Evolutionary conservation across 176 grass and related monocot species (phyloP), one percentile per base, ranked within the genome.

Genomic region (Pontederia crassipes): DNA sequence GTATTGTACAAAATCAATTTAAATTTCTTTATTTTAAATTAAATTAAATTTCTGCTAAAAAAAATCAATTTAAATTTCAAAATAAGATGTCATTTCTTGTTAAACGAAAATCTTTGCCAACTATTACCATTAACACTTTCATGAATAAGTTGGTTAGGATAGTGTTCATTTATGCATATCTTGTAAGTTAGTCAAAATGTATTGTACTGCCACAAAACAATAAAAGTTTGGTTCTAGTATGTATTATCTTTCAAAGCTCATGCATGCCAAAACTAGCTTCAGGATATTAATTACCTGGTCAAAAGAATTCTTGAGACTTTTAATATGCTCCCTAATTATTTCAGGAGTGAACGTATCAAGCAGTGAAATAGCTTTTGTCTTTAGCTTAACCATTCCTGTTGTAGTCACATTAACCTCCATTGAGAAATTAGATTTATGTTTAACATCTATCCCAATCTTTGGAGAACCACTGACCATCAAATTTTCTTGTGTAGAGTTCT

Each of bases 261-360:
- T 59, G 40, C 57, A 58, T 69, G 69, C 16, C 45, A 14, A 47
- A 45, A 16, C n/a, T 45, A 66, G 26, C 26, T 29, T 32, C 20
- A 57, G 29, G 68, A 56, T 28, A 59, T 55, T 74, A 24, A 62
- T 71, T 55, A 97, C 87, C 76, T 28, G 68, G 67, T 35, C 72
- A 61, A 35, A 71, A 68, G 68, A 70, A 46, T 88, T 73, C 49
- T 80, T 82, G 51, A 97, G 72, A 79, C 81, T 97, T 52, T 55
- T 79, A 60, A 97, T 64, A 70, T 97, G 93, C 71, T 85, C 66
- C 63, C 73, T 81, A 70, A 97, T 61, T 59, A 83, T 71, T 49
- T 85, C 60, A 2, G 71, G 47, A 75, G 79, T 88, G 61, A 92
- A 88, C 57, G 84, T 61, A 80, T 97, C 86, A 61, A 97, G 81